These are phyloP conservation scores for Sicyos baderoa DNA, from an alignment of 306 rosid genomes.

Conservation along the genomic window DNA sequence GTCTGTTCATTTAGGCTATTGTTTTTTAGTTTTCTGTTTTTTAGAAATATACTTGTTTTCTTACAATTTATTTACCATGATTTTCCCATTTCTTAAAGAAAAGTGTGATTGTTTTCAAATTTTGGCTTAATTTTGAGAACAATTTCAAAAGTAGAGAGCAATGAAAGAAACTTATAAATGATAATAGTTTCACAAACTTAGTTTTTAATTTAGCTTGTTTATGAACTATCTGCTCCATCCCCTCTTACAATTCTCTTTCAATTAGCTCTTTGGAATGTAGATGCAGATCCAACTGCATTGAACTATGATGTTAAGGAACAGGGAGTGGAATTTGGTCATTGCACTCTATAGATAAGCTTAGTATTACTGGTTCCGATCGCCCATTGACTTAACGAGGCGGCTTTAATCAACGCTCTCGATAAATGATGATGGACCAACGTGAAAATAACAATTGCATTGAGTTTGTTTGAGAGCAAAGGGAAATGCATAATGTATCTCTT, in stretches of 20 bases:
- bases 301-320: neutral
- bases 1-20: neutral
- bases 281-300: conserved; percentile 5
- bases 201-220: neutral
- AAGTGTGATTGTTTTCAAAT: neutral
- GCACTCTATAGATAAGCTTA: neutral
- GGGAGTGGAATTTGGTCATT: neutral
- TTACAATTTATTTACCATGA: neutral
- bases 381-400: too few relatives aligned
- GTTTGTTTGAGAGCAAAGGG: neutral
- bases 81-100: neutral
- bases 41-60: neutral
- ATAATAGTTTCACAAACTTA: too few relatives aligned
- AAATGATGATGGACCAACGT: too few relatives aligned
- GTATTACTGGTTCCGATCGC: neutral
- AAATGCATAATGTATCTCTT: neutral
- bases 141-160: neutral
- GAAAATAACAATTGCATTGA: neutral
- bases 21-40: neutral
- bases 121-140: too few relatives aligned
- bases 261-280: neutral
- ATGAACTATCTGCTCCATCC: neutral
- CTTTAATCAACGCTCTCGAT: too few relatives aligned
- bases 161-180: neutral
- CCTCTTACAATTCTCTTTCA: neutral